Evolutionary conservation across 2,329 filamentous ascomycete genomes (phyloP), one percentile per base, ranked within the genome.

Genomic region (Fusarium sororula): DNA sequence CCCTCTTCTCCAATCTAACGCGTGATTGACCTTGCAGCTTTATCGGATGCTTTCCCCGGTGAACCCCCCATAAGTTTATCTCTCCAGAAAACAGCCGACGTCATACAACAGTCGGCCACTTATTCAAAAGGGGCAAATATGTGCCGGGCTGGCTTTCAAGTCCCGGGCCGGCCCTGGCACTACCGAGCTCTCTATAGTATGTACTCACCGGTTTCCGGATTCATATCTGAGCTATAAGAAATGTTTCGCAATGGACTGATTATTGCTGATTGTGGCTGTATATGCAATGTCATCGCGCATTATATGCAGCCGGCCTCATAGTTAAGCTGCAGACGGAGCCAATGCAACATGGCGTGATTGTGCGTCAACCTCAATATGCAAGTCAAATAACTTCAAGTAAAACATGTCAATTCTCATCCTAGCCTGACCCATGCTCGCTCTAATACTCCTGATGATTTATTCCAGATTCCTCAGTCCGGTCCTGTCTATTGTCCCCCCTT

Each of bases 351-450:
- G 47, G 53, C 51, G 50, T 67, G 61, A 66, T 59, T 26, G 47
- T 51, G 15, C 42, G 56, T 28, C 38, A 71, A 44, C 37, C 24
- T 68, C 38, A 42, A 26, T 20, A 37, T 30, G 30, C 53, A 68
- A n/a, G 37, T 44, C 17, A 41, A 30, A 22, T 30, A 41, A 26
- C 24, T 35, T 37, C 54, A 61, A 53, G 37, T 41, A 45, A 63
- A 60, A 35, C n/a, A 47, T 72, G 44, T 59, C 35, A 59, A 66
- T 57, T 55, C 54, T 35, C 45, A 41, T 62, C 45, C 28, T 66
- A n/a, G 47, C 60, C 47, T 59, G 42, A 69, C 66, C 73, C 72
- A 66, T 77, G 67, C 69, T 75, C 68, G 65, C 73, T 77, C 75
- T 75, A 77, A 68, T 71, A 71, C 68, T 67, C 66, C 70, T 50